These are phyloP conservation scores for Xylariaceae sp. DNA, from an alignment of 2,329 filamentous ascomycete genomes.

Conservation along the genomic window DNA sequence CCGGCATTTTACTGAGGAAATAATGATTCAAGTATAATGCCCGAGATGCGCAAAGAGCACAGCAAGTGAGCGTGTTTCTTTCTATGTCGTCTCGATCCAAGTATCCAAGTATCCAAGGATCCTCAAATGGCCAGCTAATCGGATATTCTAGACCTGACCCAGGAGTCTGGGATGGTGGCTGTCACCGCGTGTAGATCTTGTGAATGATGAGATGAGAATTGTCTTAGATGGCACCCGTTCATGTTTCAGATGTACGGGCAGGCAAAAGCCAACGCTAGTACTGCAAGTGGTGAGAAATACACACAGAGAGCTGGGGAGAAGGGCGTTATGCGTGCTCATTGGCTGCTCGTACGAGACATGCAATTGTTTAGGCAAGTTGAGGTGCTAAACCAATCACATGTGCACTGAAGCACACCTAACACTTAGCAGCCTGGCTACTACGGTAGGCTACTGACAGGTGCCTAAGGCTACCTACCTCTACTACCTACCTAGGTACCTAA, in stretches of 20 bases:
- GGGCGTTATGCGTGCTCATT: conserved; percentile 17
- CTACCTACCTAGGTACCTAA: neutral
- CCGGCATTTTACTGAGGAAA: too few species aligned
- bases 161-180: conserved; percentile 35
- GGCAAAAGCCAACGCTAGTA: conserved; percentile 23
- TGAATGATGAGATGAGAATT: conserved; percentile 14
- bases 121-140: neutral
- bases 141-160: conserved; percentile 26
- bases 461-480: neutral
- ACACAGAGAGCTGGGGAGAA: neutral
- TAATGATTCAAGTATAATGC: too few species aligned
- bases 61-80: too few species aligned
- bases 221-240: conserved; percentile 15
- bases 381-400: conserved; percentile 10
- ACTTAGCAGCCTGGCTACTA: neutral
- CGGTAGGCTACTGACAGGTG: neutral
- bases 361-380: neutral
- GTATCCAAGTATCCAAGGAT: neutral
- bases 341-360: conserved; percentile 23
- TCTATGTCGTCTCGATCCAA: neutral
- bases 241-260: conserved; percentile 27
- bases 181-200: conserved; percentile 37
- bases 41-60: too few species aligned
- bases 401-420: conserved; percentile 1
- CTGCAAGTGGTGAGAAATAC: conserved; percentile 5